Evolutionary conservation across 2,329 filamentous ascomycete species (phyloP).

Genomic region (Orbilia ellipsospora): DNA sequence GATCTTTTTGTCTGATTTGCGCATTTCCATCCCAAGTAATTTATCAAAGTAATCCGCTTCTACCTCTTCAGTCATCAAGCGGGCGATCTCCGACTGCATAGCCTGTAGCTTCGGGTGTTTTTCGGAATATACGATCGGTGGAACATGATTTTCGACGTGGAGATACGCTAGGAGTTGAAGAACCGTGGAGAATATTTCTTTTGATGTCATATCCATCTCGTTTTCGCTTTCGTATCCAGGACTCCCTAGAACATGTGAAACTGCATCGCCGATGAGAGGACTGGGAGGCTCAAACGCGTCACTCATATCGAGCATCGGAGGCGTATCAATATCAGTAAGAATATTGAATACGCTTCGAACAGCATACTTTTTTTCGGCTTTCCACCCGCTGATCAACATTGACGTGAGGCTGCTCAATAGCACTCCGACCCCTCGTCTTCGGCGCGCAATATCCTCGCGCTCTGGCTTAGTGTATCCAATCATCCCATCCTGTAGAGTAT

Average conservation of each 20-base stretch:
- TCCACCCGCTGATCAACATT: constrained; percentile 52
- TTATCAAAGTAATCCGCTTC: constrained; percentile 37
- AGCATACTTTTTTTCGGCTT: constrained; percentile 21
- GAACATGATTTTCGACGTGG: constrained; percentile 51
- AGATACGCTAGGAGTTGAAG: constrained; percentile 52
- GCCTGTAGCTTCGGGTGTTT: constrained; percentile 40
- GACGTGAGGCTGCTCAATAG: constrained; percentile 49
- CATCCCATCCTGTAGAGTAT: constrained; percentile 43
- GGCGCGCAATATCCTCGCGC: constrained; percentile 30
- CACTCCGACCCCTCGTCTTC: constrained; percentile 43
- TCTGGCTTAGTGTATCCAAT: constrained; percentile 18
- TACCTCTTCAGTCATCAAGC: constrained; percentile 38
- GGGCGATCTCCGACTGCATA: constrained; percentile 35
- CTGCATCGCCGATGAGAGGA: constrained; percentile 28
- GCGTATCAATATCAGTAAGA: constrained; percentile 44
- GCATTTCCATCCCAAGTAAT: constrained; percentile 36
- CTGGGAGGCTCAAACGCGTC: not conserved
- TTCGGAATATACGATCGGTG: constrained; percentile 41
- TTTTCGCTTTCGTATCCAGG: constrained; percentile 6
- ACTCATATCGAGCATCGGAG: constrained; percentile 25
- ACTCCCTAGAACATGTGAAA: constrained; percentile 25
- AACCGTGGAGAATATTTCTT: constrained; percentile 50
- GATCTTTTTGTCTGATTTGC: constrained; percentile 17
- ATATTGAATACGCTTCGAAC: constrained; percentile 29
- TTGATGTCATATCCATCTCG: constrained; percentile 30